Evolutionary conservation across 768 basidiomycete species (phyloP).

Genomic region (Pleurotus tuoliensis): DNA sequence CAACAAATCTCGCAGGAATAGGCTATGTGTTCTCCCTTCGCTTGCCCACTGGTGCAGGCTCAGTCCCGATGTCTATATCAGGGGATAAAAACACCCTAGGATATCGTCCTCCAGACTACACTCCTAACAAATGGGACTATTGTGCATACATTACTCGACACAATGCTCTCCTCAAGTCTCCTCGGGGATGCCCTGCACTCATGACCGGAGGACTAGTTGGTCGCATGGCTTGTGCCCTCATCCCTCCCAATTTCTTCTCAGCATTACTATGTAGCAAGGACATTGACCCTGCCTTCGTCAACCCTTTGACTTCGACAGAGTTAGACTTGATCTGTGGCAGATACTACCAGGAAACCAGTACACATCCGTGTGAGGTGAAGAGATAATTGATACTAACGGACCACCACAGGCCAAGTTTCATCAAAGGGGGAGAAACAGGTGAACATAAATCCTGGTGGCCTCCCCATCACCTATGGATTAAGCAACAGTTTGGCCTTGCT

Average conservation of each 20-base stretch:
- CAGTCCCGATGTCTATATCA: no score
- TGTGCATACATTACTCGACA: neutral
- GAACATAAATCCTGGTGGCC: neutral
- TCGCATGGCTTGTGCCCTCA: neutral
- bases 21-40: no score
- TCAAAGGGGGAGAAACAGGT: neutral
- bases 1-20: no score
- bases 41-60: no score
- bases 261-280: neutral
- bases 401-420: neutral
- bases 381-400: neutral
- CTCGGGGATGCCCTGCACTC: neutral
- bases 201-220: neutral
- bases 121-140: neutral
- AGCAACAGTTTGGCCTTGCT: no score
- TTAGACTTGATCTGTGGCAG: neutral
- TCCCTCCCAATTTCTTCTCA: neutral
- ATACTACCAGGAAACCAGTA: neutral
- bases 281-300: neutral
- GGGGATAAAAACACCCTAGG: neutral
- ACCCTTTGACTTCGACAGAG: neutral
- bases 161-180: neutral
- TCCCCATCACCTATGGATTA: neutral
- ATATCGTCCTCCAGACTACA: neutral
- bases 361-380: neutral